These are phyloP conservation scores for Sanguinoderma infundibulare DNA, from an alignment of 1,284 basidiomycete genomes.

Conservation along the genomic window DNA sequence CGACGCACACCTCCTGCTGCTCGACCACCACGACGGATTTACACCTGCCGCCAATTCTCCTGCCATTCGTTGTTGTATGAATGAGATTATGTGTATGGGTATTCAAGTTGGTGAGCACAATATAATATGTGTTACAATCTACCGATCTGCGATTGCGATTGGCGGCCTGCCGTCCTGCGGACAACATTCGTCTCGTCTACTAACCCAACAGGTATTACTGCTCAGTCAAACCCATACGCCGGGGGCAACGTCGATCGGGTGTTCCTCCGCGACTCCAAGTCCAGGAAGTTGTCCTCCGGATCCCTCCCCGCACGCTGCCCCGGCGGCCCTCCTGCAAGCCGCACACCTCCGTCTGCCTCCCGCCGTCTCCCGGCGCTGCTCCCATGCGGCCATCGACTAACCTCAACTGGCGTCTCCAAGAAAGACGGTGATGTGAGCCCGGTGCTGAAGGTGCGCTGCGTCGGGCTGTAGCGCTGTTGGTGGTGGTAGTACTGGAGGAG, in stretches of 20 bases:
- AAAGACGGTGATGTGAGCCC: no score
- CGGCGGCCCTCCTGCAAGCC: conserved; percentile 11
- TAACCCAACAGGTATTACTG: no score
- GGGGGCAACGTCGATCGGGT: conserved; percentile 11
- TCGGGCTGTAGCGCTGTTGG: not conserved
- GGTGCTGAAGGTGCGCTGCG: no score
- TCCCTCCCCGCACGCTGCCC: not conserved
- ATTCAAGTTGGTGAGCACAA: not conserved
- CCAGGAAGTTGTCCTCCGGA: not conserved
- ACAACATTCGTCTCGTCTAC: not conserved
- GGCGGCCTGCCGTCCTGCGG: no score
- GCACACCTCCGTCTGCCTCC: conserved; percentile 14
- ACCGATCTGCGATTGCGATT: no score
- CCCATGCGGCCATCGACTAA: not conserved
- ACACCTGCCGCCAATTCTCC: not conserved
- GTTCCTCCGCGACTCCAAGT: not conserved
- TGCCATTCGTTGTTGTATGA: not conserved
- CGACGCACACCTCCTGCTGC: no score
- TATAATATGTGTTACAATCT: not conserved
- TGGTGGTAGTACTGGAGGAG: not conserved
- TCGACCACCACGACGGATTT: no score
- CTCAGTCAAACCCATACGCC: conserved; percentile 2
- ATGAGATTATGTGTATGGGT: not conserved
- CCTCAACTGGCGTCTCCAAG: not conserved
- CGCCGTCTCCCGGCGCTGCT: not conserved